A percentile compares a stretch with the other conserved stretches of the same genome.
Evolutionary conservation across 768 basidiomycete species (phyloP).

Genomic region (Crucibulum laeve): DNA sequence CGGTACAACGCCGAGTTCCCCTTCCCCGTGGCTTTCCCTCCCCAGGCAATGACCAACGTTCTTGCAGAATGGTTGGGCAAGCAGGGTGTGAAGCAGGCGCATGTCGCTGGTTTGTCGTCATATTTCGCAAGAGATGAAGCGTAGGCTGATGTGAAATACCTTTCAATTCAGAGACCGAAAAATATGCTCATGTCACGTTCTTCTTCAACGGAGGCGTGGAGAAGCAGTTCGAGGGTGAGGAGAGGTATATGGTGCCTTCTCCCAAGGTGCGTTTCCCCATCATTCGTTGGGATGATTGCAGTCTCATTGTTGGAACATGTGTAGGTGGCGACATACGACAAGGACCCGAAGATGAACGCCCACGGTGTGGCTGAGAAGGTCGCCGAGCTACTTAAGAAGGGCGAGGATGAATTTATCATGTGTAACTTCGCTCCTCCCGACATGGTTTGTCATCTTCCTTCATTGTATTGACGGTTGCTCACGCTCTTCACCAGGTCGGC

Average conservation of each 20-base stretch:
- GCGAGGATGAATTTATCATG: constrained; percentile 87
- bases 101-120: constrained; percentile 65
- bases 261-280: no score
- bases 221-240: constrained; percentile 82
- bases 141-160: constrained; percentile 3
- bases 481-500: constrained; percentile 56
- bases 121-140: no score
- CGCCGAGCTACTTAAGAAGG: constrained; percentile 71
- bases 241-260: constrained; percentile 83
- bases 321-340: constrained; percentile 95
- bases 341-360: constrained; percentile 86
- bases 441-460: constrained; percentile 52
- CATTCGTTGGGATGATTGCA: no score
- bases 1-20: constrained; percentile 89
- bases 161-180: constrained; percentile 75
- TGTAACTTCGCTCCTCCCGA: constrained; percentile 98
- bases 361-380: constrained; percentile 89
- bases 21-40: constrained; percentile 90
- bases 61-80: constrained; percentile 88
- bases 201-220: constrained; percentile 98
- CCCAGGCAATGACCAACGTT: constrained; percentile 90
- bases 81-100: constrained; percentile 78
- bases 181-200: constrained; percentile 97
- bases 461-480: neutral
- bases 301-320: no score